These are phyloP conservation scores for Penicillium fuscoglaucum DNA, from an alignment of 2,329 filamentous ascomycete genomes.

Conservation along the genomic window DNA sequence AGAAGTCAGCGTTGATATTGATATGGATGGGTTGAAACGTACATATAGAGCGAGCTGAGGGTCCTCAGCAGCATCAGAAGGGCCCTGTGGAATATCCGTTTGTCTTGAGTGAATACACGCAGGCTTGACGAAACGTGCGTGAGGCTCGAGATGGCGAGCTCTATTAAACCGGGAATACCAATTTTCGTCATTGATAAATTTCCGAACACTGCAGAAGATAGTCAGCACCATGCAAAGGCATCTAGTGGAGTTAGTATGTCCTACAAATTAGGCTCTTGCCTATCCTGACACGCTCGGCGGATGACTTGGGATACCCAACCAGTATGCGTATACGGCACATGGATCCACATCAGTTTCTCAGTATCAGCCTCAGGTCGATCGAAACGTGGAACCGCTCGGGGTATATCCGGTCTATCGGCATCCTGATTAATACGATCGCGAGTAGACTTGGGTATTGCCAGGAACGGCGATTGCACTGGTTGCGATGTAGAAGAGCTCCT, in stretches of 20 bases:
- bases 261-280: slow-evolving; percentile 28
- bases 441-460: slow-evolving; percentile 26
- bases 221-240: not conserved
- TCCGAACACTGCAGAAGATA: slow-evolving; percentile 38
- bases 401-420: slow-evolving; percentile 25
- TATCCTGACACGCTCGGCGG: slow-evolving; percentile 23
- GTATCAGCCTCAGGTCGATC: slow-evolving; percentile 36
- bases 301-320: slow-evolving; percentile 26
- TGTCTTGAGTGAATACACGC: slow-evolving; percentile 37
- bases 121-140: slow-evolving; percentile 42
- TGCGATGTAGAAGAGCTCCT: slow-evolving; percentile 19
- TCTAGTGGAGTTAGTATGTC: not conserved
- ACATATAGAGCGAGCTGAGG: slow-evolving; percentile 35
- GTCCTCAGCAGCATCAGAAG: slow-evolving; percentile 16
- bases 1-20: not conserved
- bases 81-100: slow-evolving; percentile 21
- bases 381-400: slow-evolving; percentile 31
- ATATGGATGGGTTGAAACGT: slow-evolving; percentile 7
- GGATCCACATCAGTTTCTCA: slow-evolving; percentile 39
- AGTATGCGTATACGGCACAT: slow-evolving; percentile 36
- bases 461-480: slow-evolving; percentile 24
- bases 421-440: slow-evolving; percentile 28
- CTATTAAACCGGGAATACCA: slow-evolving; percentile 40
- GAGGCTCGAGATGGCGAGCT: slow-evolving; percentile 42
- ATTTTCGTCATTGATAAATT: slow-evolving; percentile 37